phyloP scores from a whole-genome alignment of 2,329 filamentous ascomycete genomes.

The Penicillium sp. region DNA sequence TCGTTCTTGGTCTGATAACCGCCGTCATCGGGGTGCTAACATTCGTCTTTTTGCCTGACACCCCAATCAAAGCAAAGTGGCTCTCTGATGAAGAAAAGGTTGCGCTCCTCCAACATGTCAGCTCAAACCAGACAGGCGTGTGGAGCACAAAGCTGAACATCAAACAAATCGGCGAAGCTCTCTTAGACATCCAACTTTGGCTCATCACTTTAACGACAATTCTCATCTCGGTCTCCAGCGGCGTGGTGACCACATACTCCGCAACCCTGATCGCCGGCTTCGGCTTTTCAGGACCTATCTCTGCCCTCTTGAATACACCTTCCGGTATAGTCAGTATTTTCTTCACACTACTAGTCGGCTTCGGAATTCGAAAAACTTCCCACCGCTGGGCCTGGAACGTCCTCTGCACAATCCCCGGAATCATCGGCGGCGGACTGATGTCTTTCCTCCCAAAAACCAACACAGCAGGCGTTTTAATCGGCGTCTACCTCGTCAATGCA shows the following conservation, averaged over 20 bases:
- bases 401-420: constrained; percentile 51
- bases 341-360: constrained; percentile 45
- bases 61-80: constrained; percentile 50
- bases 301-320: constrained; percentile 51
- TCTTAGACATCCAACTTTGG: constrained; percentile 53
- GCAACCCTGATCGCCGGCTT: constrained; percentile 48
- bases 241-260: constrained; percentile 51
- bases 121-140: constrained; percentile 56
- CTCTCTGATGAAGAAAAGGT: constrained; percentile 42
- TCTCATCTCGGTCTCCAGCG: constrained; percentile 45
- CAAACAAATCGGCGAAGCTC: constrained; percentile 52
- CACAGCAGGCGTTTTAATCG: constrained; percentile 48
- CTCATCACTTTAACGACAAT: constrained; percentile 40
- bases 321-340: constrained; percentile 48
- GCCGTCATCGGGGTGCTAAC: constrained; percentile 47
- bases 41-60: constrained; percentile 54
- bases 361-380: constrained; percentile 45
- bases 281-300: constrained; percentile 48
- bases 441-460: constrained; percentile 44
- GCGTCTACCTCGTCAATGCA: constrained; percentile 51
- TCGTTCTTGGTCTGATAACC: constrained; percentile 54
- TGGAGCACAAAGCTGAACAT: constrained; percentile 55
- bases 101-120: constrained; percentile 46
- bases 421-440: constrained; percentile 49
- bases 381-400: constrained; percentile 49